Evolutionary conservation across 2,329 filamentous ascomycete genomes (phyloP), one percentile per base, ranked within the genome.

Genomic region (Thermothelomyces thermophilus): DNA sequence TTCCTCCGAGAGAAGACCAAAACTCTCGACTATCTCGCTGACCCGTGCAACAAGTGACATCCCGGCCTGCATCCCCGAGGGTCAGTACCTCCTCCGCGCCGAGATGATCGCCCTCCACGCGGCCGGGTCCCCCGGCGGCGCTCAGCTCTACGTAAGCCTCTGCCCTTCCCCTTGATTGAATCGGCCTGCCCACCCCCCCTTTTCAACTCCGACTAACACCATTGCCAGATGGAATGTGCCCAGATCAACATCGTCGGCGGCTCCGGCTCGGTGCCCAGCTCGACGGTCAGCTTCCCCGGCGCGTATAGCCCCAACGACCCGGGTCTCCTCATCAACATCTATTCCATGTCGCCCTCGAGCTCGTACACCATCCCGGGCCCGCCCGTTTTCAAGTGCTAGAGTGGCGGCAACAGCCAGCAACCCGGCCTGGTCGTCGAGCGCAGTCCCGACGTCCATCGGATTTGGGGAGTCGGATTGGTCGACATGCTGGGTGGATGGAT

Each of bases 101-200:
- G 77, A 82, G 63, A 71, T 80, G 60, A 73, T 81, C 47, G 77
- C 76, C 19, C 69, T 81, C 3, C 77, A 81, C 65, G 66, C 62
- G 10, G 70, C 68, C 24, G 56, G 60, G 4, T 67, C 63, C 26
- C 64, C 64, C 31, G 64, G 62, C 2, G 70, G 70, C 7, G 70
- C 71, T 3, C 71, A 75, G 55, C 62, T 75, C 34, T 70, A 70
- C 46, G 60, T 63, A 51, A 41, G 55, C 24, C 51, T 44, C 22
- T 48, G 41, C 10, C 41, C 52, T 17, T 35, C 52, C 19, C 37
- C 13, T 35, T 9, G 46, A 33, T 8, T 22, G 1, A 17, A 22
- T 20, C 49, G 11, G 50, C 16, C 7, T 26, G 14, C 3, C 30
- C 37, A n/a, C n/a, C n/a, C n/a, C n/a, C n/a, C n/a, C n/a, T n/a